Base-by-base conservation (phyloP, 352 stramenopile genomes). In the Phytophthora foliorum region DNA sequence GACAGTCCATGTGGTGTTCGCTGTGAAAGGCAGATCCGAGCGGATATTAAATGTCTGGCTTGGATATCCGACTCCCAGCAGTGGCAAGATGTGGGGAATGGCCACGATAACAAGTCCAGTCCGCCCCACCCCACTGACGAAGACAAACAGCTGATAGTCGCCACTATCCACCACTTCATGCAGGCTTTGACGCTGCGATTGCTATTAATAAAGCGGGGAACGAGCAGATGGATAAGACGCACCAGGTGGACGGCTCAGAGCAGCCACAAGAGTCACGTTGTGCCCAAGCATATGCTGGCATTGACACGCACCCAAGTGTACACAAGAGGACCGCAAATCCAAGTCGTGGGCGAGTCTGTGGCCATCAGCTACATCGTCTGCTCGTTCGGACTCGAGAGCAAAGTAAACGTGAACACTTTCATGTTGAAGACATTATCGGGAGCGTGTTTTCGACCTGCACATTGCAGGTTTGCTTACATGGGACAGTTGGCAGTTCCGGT, bases 1-100 rank as follows among this genome's bases (percentile, higher is more conserved):
- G 63, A 65, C 45, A 56, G 54, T 70, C 62, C 62, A 69, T 68
- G 61, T 63, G 61, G 61, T 63, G 61, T 3, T 19, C 34, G 10
- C 41, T 19, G 3, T 9, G n/a, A 24, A 14, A 29, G 19, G 42
- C 21, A 49, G 1, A 29, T 24, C 42, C 4, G 8, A 49, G 42
- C 42, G 21, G 42, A 27, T n/a, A 49, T 22, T 65, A 48, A 57
- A 49, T 13, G 27, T n/a, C 22, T 46, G 55, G 29, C 7, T 32
- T 32, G 29, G 29, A 32, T 32, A 32, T 9, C 9, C 29, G 29
- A 32, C 29, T 32, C 29, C 29, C 29, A 32, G 32, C 49, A 57
- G 21, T 19, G 22, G 29, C 17, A 44, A 46, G 45, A 57, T 49
- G 45, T 22, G 46, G 3, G 44, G 21, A 57, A 57, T 22, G 16